Percentiles rank a stretch among this genome's conserved stretches.
Evolutionary conservation across 1,284 basidiomycete species (phyloP).

Genomic region (Rhodotorula sp.): DNA sequence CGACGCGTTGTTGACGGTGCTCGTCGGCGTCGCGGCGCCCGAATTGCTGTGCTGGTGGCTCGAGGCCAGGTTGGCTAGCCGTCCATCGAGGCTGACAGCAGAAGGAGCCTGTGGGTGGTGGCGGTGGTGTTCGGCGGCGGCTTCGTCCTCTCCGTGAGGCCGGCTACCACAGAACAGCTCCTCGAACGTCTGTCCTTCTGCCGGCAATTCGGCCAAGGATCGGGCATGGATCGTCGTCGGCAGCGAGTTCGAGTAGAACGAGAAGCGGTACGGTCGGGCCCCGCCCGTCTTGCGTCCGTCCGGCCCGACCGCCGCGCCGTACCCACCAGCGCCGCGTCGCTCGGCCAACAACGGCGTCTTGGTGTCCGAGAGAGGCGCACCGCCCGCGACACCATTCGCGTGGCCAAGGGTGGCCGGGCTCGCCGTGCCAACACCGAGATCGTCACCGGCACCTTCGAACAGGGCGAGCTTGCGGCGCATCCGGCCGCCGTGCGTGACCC

Average conservation of each 20-base stretch:
- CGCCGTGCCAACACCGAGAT: background rate
- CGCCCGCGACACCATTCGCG: constrained; percentile 51
- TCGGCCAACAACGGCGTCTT: constrained; percentile 50
- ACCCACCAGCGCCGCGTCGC: constrained; percentile 30
- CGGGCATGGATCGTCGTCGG: constrained; percentile 92
- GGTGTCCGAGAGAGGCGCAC: constrained; percentile 44
- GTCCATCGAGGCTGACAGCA: constrained; percentile 22
- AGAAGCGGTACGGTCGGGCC: constrained; percentile 92
- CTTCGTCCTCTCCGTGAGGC: constrained; percentile 27
- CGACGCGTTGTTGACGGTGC: constrained; percentile 3
- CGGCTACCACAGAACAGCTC: constrained; percentile 73
- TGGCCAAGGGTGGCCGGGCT: constrained; percentile 50
- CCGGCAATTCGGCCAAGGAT: constrained; percentile 87
- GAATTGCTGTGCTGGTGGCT: constrained; percentile 13
- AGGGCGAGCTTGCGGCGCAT: constrained; percentile 81
- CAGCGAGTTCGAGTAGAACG: constrained; percentile 94
- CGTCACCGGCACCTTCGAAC: constrained; percentile 67
- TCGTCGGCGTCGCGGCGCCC: background rate
- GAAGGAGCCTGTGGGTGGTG: constrained; percentile 1
- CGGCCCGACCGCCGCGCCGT: constrained; percentile 18
- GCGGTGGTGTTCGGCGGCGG: constrained; percentile 17
- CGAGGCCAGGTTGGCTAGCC: constrained; percentile 18
- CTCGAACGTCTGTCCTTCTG: constrained; percentile 88
- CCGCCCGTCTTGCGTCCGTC: constrained; percentile 43
- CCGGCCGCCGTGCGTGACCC: constrained; percentile 58